Conservation (phyloP, 495 filamentous ascomycete species). For the Schizothecium vesticola region DNA sequence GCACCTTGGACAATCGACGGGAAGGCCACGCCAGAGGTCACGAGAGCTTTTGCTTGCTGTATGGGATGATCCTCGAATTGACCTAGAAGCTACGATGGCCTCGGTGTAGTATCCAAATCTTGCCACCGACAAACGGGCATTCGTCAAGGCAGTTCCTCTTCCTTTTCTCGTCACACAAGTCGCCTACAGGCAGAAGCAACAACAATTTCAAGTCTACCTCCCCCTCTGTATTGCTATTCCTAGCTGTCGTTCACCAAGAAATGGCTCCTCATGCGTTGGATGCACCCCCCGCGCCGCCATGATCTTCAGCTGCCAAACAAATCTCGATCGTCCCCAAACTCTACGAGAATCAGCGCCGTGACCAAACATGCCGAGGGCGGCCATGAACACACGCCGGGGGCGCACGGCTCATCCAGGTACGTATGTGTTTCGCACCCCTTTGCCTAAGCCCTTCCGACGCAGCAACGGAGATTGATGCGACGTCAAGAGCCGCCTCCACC, state of each 20-base stretch:
- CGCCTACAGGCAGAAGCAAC: neutral
- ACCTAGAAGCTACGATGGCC: neutral
- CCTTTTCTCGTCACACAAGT: neutral
- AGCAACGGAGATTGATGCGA: constrained; percentile 1
- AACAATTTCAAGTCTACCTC: neutral
- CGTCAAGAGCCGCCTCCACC: constrained; percentile 5
- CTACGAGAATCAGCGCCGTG: neutral
- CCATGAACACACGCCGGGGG: neutral
- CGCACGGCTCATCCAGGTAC: neutral
- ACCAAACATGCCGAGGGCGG: neutral
- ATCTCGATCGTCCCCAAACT: neutral
- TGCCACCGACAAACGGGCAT: neutral
- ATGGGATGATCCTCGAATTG: neutral
- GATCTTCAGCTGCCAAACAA: constrained; percentile 5
- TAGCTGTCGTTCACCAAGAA: neutral
- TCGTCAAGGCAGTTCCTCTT: neutral
- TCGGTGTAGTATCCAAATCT: neutral
- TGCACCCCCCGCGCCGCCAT: neutral
- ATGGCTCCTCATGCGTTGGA: neutral
- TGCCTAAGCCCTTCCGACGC: neutral
- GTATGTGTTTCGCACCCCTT: constrained; percentile 8
- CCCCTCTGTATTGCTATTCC: constrained; percentile 1
- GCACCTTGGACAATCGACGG: neutral
- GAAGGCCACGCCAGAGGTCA: neutral
- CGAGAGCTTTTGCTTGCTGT: neutral